These are phyloP conservation scores for Handroanthus guayacan DNA, from an alignment of 257 asterid genomes.

Conservation along the genomic window DNA sequence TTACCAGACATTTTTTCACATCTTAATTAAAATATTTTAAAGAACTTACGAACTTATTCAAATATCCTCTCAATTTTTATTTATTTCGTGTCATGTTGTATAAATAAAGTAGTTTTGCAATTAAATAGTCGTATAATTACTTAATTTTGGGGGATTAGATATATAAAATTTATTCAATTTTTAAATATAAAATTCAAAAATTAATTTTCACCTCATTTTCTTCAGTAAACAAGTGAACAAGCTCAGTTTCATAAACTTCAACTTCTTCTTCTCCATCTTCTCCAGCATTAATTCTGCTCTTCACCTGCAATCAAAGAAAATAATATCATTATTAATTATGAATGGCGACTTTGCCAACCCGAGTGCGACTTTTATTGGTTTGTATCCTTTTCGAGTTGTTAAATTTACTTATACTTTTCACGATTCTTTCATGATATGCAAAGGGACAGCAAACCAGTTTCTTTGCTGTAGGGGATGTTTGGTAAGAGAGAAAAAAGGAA, in stretches of 20 bases:
- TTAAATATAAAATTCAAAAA: neutral
- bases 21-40: no score
- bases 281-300: constrained; percentile 40
- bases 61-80: no score
- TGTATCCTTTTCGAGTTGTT: constrained; percentile 47
- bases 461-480: constrained; percentile 24
- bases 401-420: constrained; percentile 41
- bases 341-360: neutral
- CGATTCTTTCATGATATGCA: constrained; percentile 50
- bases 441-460: constrained; percentile 37
- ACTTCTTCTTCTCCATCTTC: constrained; percentile 42
- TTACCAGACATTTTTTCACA: no score
- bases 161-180: no score
- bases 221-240: constrained; percentile 64
- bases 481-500: constrained; percentile 5
- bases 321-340: neutral
- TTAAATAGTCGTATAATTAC: no score
- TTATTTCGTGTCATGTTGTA: no score
- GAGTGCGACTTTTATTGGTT: constrained; percentile 25
- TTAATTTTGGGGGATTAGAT: no score
- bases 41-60: no score
- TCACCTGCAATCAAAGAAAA: constrained; percentile 46
- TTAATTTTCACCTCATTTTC: constrained; percentile 70
- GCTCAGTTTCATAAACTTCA: constrained; percentile 62
- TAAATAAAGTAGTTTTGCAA: no score